Evolutionary conservation across 768 basidiomycete genomes (phyloP).

Genomic region (Auriculariales sp.): DNA sequence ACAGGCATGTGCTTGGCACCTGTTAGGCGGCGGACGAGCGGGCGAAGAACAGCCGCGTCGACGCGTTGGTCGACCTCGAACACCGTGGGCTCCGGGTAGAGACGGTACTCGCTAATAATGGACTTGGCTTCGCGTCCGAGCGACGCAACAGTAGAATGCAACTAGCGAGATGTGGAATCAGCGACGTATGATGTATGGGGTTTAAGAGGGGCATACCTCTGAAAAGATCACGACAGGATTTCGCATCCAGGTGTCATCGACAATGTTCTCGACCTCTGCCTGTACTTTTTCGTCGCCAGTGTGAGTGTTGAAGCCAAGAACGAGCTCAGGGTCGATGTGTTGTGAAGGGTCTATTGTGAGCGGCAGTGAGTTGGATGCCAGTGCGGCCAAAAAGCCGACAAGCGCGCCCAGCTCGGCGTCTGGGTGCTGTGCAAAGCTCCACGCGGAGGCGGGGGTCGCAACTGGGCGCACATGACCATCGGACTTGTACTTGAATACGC

Average conservation of each 20-base stretch:
- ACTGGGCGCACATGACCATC: slow-evolving; percentile 22
- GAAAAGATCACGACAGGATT: slow-evolving; percentile 67
- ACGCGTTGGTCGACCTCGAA: slow-evolving; percentile 63
- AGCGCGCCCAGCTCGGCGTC: slow-evolving; percentile 62
- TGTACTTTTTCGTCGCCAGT: slow-evolving; percentile 24
- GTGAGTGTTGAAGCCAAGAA: slow-evolving; percentile 70
- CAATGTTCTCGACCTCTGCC: slow-evolving; percentile 41
- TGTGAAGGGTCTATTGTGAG: slow-evolving; percentile 40
- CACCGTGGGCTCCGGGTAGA: slow-evolving; percentile 48
- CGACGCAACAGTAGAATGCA: slow-evolving; percentile 32
- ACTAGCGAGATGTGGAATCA: slow-evolving; percentile 20
- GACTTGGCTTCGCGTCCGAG: slow-evolving; percentile 51
- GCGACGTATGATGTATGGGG: not conserved
- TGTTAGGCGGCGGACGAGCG: slow-evolving; percentile 51
- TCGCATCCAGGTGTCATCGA: slow-evolving; percentile 52
- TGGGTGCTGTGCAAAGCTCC: not conserved
- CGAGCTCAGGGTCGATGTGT: slow-evolving; percentile 66
- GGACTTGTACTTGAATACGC: not conserved
- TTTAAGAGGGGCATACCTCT: slow-evolving; percentile 30
- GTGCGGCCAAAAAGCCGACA: slow-evolving; percentile 55
- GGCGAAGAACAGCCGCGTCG: slow-evolving; percentile 47
- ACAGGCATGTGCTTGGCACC: slow-evolving; percentile 40
- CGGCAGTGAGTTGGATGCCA: slow-evolving; percentile 66
- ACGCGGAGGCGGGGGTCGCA: slow-evolving; percentile 22
- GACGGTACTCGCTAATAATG: slow-evolving; percentile 37